Base-by-base conservation (phyloP, 192 early-diverging fungal genomes). In the Backusella morwellensis region DNA sequence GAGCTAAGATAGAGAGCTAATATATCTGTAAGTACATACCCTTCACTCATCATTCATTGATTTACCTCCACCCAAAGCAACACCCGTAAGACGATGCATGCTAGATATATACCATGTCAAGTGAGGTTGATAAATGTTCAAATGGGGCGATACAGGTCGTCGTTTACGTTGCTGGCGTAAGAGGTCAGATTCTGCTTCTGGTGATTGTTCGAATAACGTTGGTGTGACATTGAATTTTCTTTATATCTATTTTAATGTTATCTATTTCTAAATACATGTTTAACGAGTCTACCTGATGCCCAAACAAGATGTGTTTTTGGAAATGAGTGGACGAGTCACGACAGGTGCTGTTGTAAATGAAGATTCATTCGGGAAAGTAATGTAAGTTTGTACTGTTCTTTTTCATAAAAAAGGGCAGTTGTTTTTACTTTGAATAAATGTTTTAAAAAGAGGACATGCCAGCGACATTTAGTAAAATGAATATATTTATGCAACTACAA, bases 41-140 rank as follows among this genome's bases (percentile, higher is more conserved):
- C 42, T 6, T 5, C 47, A 44, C 47, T 1, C 47, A 26, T 23
- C 23, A 59, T 26, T 12, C 21, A 59, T 70, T 7, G 21, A 34
- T 87, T 67, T 86, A 95, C 92, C 82, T 36, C 82, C 91, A 75
- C 86, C 92, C 11, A 97, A 52, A 52, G 84, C 86, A 74, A 84
- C 89, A 40, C 95, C 96, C 34, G 95, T 95, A 75, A 92, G 69
- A 83, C 97, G 91, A 76, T 94, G 90, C 59, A 84, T 72, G 40
- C 70, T 77, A 7, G 95, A 96, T 77, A 96, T 77, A 75, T 87
- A 83, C 95, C 92, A 94, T 29, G 95, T 93, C 79, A 97, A 78
- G 80, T 97, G 95, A 50, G 93, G 93, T 86, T 96, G 86, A 88
- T 97, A 98, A 85, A 98, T 98, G 59, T 86, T 83, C 73, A 97